A percentile compares a stretch with the other conserved stretches of the same genome.
Evolutionary conservation across 2,329 filamentous ascomycete species (phyloP).

Genomic region (Sclerotinia glacialis): DNA sequence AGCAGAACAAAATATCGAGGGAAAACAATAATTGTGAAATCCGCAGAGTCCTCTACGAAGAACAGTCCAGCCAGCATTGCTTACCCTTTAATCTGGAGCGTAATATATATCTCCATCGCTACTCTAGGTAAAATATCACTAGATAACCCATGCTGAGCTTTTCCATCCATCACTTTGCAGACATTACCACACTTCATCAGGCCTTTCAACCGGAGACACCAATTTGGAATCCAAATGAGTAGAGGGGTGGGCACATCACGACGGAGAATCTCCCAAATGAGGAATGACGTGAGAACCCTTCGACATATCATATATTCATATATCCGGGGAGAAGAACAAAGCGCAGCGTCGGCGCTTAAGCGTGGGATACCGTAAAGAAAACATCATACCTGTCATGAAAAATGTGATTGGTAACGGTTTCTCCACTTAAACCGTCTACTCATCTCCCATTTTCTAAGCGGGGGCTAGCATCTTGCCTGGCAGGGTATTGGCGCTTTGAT

Average conservation of each 20-base stretch:
- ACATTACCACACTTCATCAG: not conserved
- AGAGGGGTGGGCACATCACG: too few species aligned
- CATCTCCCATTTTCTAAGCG: not conserved
- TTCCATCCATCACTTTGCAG: too few species aligned
- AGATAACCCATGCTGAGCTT: not conserved
- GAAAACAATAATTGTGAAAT: not conserved
- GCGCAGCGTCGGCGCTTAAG: not conserved
- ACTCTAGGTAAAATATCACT: not conserved
- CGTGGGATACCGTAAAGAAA: not conserved
- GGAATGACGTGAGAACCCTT: not conserved
- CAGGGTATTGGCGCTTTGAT: slow-evolving; percentile 1
- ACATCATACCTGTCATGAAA: too few species aligned
- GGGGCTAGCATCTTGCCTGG: not conserved
- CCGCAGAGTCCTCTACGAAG: too few species aligned
- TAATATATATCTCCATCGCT: not conserved
- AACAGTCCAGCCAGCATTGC: not conserved
- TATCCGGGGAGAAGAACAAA: slow-evolving; percentile 2
- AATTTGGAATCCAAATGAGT: not conserved
- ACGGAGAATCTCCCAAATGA: not conserved
- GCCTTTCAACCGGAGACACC: not conserved
- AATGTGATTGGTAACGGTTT: not conserved
- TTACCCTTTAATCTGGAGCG: not conserved
- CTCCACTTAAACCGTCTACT: not conserved
- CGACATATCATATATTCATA: not conserved
- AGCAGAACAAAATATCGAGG: not conserved